These are phyloP conservation scores for Pharus latifolius DNA, from an alignment of 176 grass and related monocot genomes.

Conservation along the genomic window DNA sequence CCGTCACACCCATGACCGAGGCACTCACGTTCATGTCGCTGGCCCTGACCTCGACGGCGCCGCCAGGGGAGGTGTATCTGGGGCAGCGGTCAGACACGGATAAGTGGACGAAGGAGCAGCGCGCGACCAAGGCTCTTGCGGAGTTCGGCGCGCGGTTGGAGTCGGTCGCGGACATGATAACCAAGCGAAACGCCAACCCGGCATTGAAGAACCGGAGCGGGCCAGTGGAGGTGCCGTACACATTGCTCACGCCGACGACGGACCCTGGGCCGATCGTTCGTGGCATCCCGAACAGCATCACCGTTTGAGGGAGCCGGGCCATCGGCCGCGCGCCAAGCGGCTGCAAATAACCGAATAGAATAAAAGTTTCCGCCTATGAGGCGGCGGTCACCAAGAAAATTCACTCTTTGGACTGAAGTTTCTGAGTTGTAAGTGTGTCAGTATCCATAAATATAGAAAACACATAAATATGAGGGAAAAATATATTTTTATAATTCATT, in stretches of 20 bases:
- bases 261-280: slow-evolving; percentile 15
- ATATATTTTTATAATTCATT: too few species aligned
- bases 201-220: slow-evolving; percentile 28
- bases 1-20: slow-evolving; percentile 29
- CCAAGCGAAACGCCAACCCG: slow-evolving; percentile 13
- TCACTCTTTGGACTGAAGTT: too few species aligned
- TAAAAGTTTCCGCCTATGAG: too few species aligned
- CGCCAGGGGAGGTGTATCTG: slow-evolving; percentile 39
- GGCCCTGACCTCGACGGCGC: slow-evolving; percentile 7
- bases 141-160: slow-evolving; percentile 19
- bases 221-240: slow-evolving; percentile 36
- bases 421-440: too few species aligned
- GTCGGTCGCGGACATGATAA: slow-evolving; percentile 36
- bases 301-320: slow-evolving; percentile 34
- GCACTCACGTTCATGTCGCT: slow-evolving; percentile 21
- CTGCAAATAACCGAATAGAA: too few species aligned
- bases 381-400: too few species aligned
- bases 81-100: slow-evolving; percentile 20
- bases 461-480: too few species aligned
- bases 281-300: slow-evolving; percentile 54
- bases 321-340: too few species aligned
- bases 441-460: too few species aligned
- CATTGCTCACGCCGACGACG: slow-evolving; percentile 32
- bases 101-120: slow-evolving; percentile 20
- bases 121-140: slow-evolving; percentile 14